Evolutionary conservation across 495 filamentous ascomycete species (phyloP).

Genomic region (Clohesyomyces aquaticus): DNA sequence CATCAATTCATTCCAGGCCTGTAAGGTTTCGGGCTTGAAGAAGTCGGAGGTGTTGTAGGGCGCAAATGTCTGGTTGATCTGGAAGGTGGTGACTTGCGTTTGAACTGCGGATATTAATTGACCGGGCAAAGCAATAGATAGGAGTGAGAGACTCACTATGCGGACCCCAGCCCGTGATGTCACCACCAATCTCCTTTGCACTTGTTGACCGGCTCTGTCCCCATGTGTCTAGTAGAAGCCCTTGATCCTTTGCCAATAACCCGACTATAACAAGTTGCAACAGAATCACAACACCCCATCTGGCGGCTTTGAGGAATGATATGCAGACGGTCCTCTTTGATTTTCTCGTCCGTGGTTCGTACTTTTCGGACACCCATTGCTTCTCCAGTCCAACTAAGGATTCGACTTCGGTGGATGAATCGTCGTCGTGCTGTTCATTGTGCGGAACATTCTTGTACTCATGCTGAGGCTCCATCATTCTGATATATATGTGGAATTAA

Average conservation of each 20-base stretch:
- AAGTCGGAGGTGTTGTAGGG: slow-evolving; percentile 54
- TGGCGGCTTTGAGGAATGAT: slow-evolving; percentile 20
- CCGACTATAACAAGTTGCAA: slow-evolving; percentile 28
- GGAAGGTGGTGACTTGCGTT: slow-evolving; percentile 51
- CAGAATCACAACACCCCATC: slow-evolving; percentile 27
- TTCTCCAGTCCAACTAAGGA: slow-evolving; percentile 24
- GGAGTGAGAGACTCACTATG: slow-evolving; percentile 11
- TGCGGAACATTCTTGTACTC: slow-evolving; percentile 25
- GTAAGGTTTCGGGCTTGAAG: slow-evolving; percentile 51
- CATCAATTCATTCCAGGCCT: slow-evolving; percentile 53
- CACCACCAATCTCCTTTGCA: slow-evolving; percentile 24
- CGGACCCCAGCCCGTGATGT: slow-evolving; percentile 27
- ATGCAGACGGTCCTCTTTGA: slow-evolving; percentile 22
- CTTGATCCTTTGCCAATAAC: slow-evolving; percentile 27
- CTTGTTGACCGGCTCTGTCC: slow-evolving; percentile 3
- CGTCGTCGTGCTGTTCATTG: slow-evolving; percentile 19
- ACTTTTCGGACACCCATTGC: slow-evolving; percentile 12
- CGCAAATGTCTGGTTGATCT: slow-evolving; percentile 52
- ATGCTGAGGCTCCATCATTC: slow-evolving; percentile 26
- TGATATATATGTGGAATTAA: too few species aligned
- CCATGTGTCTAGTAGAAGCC: slow-evolving; percentile 6
- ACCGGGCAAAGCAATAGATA: background rate
- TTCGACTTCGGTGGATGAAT: slow-evolving; percentile 32
- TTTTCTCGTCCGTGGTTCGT: slow-evolving; percentile 12
- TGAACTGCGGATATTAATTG: slow-evolving; percentile 41